Percentiles rank a stretch among this genome's conserved stretches.
Conservation (phyloP, 352 stramenopile species). For the Phytopythium mirpurense region DNA sequence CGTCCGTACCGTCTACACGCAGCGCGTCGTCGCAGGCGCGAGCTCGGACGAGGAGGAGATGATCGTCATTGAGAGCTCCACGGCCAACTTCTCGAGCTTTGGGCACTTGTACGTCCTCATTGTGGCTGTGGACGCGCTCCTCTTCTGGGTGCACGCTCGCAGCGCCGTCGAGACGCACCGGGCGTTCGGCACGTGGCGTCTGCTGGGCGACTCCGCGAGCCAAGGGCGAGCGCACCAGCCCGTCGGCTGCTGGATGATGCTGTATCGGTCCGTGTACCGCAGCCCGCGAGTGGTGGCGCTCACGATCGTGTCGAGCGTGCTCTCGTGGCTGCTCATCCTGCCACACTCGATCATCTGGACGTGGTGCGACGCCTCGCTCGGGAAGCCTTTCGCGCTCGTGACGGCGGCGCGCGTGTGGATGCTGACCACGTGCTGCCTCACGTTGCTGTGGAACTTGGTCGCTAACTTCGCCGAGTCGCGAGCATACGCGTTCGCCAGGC, state of each 20-base stretch:
- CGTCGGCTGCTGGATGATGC: conserved; percentile 32
- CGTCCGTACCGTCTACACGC: conserved; percentile 21
- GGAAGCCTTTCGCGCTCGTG: conserved; percentile 24
- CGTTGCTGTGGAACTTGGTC: conserved; percentile 30
- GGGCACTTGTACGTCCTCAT: conserved; percentile 47
- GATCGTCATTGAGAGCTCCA: conserved; percentile 18
- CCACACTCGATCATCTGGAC: conserved; percentile 43
- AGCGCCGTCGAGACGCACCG: conserved; percentile 27
- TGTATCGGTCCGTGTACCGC: conserved; percentile 53
- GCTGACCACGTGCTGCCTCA: conserved; percentile 32
- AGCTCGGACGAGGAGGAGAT: conserved; percentile 12
- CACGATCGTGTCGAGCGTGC: conserved; percentile 31
- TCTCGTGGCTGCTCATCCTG: conserved; percentile 48
- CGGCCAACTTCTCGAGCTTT: conserved; percentile 48
- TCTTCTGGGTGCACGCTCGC: conserved; percentile 23
- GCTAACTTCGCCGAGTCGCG: conserved; percentile 23
- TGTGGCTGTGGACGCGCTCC: conserved; percentile 27
- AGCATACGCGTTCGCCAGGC: conserved; percentile 33
- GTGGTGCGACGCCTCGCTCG: conserved; percentile 24
- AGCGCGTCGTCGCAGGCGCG: conserved; percentile 5
- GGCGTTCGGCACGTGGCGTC: conserved; percentile 24
- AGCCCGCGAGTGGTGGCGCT: conserved; percentile 31
- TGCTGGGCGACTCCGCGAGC: conserved; percentile 16
- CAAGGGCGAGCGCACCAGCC: conserved; percentile 1
- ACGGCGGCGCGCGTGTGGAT: conserved; percentile 42